Conservation (phyloP, 345 rosid genomes). For the Streptanthus diversifolius region DNA sequence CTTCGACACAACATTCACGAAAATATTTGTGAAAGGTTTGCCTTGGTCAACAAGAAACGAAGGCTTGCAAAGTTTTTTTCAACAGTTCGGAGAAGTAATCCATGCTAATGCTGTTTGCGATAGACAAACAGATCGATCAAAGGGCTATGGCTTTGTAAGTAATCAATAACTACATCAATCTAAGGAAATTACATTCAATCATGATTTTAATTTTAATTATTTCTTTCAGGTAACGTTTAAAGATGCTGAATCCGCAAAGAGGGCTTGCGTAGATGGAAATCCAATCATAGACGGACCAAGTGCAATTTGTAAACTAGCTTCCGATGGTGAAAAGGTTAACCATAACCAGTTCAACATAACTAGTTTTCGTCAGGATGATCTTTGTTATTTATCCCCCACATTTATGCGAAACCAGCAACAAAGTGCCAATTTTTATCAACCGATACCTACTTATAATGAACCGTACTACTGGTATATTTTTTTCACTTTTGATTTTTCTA, state of each 20-base stretch:
- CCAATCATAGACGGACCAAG: conserved; percentile 59
- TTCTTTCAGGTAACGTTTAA: conserved; percentile 67
- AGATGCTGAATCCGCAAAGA: conserved; percentile 59
- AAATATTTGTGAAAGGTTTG: conserved; percentile 4
- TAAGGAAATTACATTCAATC: no score
- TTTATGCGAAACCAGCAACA: not conserved
- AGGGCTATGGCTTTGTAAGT: conserved; percentile 50
- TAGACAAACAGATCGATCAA: conserved; percentile 34
- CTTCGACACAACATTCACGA: not conserved
- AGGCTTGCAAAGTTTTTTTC: conserved; percentile 22
- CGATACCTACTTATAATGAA: not conserved
- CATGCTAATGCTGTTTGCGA: conserved; percentile 42
- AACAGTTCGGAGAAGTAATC: conserved; percentile 39
- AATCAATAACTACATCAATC: not conserved
- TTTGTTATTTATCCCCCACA: not conserved
- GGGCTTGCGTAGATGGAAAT: conserved; percentile 48
- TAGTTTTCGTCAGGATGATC: not conserved
- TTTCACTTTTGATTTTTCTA: no score
- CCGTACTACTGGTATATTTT: not conserved
- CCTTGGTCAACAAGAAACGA: conserved; percentile 7
- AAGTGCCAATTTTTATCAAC: not conserved
- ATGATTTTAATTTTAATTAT: no score
- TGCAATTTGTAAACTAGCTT: conserved; percentile 62
- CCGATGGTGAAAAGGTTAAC: conserved; percentile 3
- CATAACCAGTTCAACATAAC: not conserved